A percentile compares a stretch with the other conserved stretches of the same genome.
phyloP scores from a whole-genome alignment of 2,329 filamentous ascomycete genomes.

The Phoma sp. region DNA sequence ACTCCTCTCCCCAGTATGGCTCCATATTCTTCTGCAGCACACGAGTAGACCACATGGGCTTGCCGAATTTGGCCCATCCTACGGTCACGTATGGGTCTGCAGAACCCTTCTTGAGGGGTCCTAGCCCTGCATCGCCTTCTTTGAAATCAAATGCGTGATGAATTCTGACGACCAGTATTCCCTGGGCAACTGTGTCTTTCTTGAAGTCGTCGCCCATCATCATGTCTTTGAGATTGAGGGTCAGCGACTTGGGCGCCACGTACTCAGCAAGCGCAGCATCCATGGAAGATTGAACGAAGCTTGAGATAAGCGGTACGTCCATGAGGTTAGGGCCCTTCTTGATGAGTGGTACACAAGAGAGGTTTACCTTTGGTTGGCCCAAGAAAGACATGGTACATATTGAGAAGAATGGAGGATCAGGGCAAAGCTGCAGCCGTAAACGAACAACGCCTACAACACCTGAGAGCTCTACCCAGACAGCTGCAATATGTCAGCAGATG shows the following conservation, averaged over 20 bases:
- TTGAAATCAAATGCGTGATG: conserved; percentile 74
- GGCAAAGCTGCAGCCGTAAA: conserved; percentile 73
- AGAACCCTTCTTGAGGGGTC: conserved; percentile 64
- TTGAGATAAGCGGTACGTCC: conserved; percentile 75
- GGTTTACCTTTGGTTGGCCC: conserved; percentile 74
- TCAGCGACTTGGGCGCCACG: conserved; percentile 77
- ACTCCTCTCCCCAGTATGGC: conserved; percentile 74
- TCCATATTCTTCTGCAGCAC: conserved; percentile 70
- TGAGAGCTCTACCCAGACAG: conserved; percentile 77
- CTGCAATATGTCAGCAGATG: conserved; percentile 40
- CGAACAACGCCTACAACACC: conserved; percentile 75
- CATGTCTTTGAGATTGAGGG: conserved; percentile 77
- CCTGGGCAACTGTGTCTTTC: conserved; percentile 71
- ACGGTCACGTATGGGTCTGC: conserved; percentile 76
- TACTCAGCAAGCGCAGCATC: conserved; percentile 77
- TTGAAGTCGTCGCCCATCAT: conserved; percentile 80
- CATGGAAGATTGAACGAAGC: conserved; percentile 76
- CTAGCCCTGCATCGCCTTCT: conserved; percentile 69
- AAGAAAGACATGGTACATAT: conserved; percentile 76
- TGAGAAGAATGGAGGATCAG: conserved; percentile 79
- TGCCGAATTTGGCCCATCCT: conserved; percentile 79
- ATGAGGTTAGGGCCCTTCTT: conserved; percentile 75
- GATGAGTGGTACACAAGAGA: conserved; percentile 73
- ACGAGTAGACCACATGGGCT: conserved; percentile 70
- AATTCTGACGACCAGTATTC: conserved; percentile 70